phyloP scores from a whole-genome alignment of 202 grass and related monocot species.

The Carex arenaria region DNA sequence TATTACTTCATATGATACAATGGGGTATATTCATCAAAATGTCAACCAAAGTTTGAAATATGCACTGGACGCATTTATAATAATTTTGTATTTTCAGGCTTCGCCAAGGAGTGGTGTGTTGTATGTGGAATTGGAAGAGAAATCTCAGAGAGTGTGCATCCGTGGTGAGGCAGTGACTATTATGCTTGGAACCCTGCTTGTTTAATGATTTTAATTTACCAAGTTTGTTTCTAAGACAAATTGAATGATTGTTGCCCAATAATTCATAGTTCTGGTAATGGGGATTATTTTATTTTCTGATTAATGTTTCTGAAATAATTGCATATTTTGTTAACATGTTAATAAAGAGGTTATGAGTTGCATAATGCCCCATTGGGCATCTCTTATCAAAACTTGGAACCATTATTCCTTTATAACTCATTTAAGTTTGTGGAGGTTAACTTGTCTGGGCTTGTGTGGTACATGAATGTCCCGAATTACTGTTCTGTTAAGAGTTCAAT shows the following conservation, averaged over 20 bases:
- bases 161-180: constrained; percentile 67
- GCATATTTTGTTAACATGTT: background rate
- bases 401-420: background rate
- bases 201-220: constrained; percentile 1
- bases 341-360: background rate
- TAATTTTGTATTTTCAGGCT: constrained; percentile 31
- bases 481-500: too few relatives aligned
- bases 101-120: constrained; percentile 65
- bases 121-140: constrained; percentile 44
- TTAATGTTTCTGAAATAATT: background rate
- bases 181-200: constrained; percentile 53
- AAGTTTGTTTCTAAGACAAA: background rate
- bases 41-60: background rate
- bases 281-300: background rate
- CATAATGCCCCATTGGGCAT: background rate
- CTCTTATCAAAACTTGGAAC: background rate
- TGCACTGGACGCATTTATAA: background rate
- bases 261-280: background rate
- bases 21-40: background rate
- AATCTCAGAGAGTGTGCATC: constrained; percentile 39
- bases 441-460: background rate
- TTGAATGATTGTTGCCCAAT: background rate
- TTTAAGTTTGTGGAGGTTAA: background rate
- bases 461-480: background rate
- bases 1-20: background rate